Base-by-base conservation (phyloP, 768 basidiomycete species). In the Suillus clintonianus region DNA sequence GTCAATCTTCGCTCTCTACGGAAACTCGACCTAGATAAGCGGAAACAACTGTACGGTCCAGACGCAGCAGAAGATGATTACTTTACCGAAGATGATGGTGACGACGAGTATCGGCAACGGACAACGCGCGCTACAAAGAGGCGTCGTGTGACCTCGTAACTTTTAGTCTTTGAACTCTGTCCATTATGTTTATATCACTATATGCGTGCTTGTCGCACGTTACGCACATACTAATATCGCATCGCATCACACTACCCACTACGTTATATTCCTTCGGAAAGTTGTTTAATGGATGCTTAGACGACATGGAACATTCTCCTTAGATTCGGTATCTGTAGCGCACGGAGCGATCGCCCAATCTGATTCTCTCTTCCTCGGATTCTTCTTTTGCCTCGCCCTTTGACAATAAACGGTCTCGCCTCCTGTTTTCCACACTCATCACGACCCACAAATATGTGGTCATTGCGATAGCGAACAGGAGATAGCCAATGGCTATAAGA, bases 1-100 rank as follows among this genome's bases (percentile, higher is more conserved):
- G 61, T 75, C n/a, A 81, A 85, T 64, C 79, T 92, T 54, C 84
- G 88, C 19, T 77, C 81, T 34, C 72, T 92, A 63, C 88, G 89
- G 39, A 87, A 86, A 71, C 68, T 82, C 13, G 89, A 89, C 69
- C 76, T 79, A 56, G 82, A 83, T 55, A 81, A 83, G 65, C 83
- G 84, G 27, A 77, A 78, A 61, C 76, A 77, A 51, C 70, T 79
- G 37, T 81, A 82, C 58, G 79, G 80, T 3, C 73, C 76, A 22
- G 80, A 80, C 47, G 78, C 75, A 61, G 69, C 75, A 9, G 77
- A 78, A 60, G 75, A 78, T 41, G 72, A 78, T 36, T 75, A 72
- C 61, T 59, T 47, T 39, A 77, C 68, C n/a, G 73, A 78, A 43
- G 76, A 78, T 32, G 75, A 76, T 22, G 74, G 74, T 32, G 74